Base-by-base conservation (phyloP, 2,329 filamentous ascomycete species). In the Curvularia lunata region DNA sequence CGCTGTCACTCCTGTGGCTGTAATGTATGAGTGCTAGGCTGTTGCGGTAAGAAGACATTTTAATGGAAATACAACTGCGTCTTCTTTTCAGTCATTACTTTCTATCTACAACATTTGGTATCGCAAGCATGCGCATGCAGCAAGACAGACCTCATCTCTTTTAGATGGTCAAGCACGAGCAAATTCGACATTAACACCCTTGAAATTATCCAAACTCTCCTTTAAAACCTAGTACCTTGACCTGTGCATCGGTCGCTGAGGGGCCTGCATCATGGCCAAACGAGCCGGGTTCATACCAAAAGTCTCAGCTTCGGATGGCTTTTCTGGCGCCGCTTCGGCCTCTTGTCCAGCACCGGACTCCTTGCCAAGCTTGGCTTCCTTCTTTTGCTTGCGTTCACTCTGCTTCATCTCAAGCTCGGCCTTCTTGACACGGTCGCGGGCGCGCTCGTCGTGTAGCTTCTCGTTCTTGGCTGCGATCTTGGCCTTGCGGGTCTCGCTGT, bases 401-500 rank as follows among this genome's bases (percentile, higher is more conserved):
- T 80, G 74, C 69, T 76, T 79, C 54, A 65, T 67, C 48, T 77
- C 75, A 45, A 78, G 53, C 63, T 75, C 78, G 27, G 78, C 75
- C 54, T 78, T 63, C 79, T 76, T 77, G 46, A 85, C 81, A 16
- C 79, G 78, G 53, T 81, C 77, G 43, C 84, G 79, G 56, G 83
- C 80, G 54, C 87, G 82, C 78, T 90, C 82, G 63, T 88, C 91
- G 66, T 91, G 86, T 48, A 97, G 84, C 79, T 93, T 94, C 70
- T 85, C 82, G 80, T 98, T 97, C 85, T 97, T 97, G 56, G 84
- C 84, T 70, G 86, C 83, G 76, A 98, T 91, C 81, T 93, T 95
- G 56, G 88, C 84, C 72, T 85, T 86, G 63, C 94, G 84, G 55
- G 83, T 79, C 63, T 87, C 83, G 45, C 86, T 91, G 76, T 92